Base-by-base conservation (phyloP, 306 rosid species). In the Vicia villosa region DNA sequence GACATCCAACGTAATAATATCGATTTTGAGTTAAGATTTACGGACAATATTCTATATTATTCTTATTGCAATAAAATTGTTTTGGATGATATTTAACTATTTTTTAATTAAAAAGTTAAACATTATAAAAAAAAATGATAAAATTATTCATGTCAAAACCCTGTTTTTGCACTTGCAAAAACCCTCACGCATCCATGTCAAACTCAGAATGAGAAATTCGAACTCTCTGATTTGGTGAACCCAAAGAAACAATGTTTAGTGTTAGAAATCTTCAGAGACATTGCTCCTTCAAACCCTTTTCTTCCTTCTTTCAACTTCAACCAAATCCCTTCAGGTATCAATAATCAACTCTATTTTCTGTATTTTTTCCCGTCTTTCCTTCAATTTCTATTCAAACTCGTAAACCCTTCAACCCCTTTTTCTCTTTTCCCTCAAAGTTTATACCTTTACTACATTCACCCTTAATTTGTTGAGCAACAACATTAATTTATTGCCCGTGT, bases 241-340 rank as follows among this genome's bases (percentile, higher is more conserved):
- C 20, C 0, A 17, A 73, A 63, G 16, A 30, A 16, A 88, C 5
- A 43, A 77, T 92, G 98, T 86, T 83, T 15, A 76, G 80, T 70
- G 72, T 88, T 28, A 83, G 89, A 68, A 81, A 74, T 56, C 84
- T 84, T 24, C 87, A 74, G 36, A 79, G 71, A 59, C 87, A 81
- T 60, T 79, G 81, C 88, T 38, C 16, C 12, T 84, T 83, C 76
- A 87, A 82, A 69, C 34, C 85, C 68, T 50, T 82, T n/a, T 81
- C 82, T 10, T 74, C 80, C 70, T 78, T 89, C 45, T 78, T 84
- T 76, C 90, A 83, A 22, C 82, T 83, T 77, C 89, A 86, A 22
- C 73, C 84, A 74, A 54, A 66, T 83, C 77, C 81, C 76, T 78
- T 46, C 81, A 81, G 77, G 96, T 92, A 64, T 30, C 2, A 10